These are phyloP conservation scores for Luffa acutangula DNA, from an alignment of 306 rosid genomes.

Conservation along the genomic window DNA sequence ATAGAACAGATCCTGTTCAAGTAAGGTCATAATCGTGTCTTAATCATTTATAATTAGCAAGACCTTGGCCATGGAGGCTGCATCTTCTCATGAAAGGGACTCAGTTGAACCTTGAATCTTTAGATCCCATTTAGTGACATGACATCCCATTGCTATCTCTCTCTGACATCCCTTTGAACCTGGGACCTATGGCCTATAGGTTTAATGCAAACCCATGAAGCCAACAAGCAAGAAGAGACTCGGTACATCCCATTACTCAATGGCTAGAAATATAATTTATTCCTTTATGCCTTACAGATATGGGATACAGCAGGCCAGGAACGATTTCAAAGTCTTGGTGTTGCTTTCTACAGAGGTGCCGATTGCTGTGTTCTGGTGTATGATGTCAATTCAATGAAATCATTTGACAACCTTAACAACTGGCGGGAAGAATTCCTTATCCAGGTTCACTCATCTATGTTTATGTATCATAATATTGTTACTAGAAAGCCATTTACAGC, in stretches of 20 bases:
- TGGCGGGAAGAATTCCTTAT: constrained; percentile 99
- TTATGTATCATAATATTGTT: not conserved
- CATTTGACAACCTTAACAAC: constrained; percentile 93
- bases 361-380: constrained; percentile 99
- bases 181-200: not conserved
- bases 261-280: not conserved
- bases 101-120: not conserved
- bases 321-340: constrained; percentile 97
- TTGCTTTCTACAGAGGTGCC: constrained; percentile 98
- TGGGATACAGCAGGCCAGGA: constrained; percentile 99
- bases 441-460: constrained; percentile 40
- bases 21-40: too few species aligned
- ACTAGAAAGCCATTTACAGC: not conserved
- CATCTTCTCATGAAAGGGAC: not conserved
- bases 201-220: not conserved
- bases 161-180: not conserved
- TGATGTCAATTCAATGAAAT: constrained; percentile 93
- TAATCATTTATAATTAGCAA: not conserved
- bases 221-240: not conserved
- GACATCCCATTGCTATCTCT: not conserved
- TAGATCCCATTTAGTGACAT: not conserved
- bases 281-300: constrained; percentile 36
- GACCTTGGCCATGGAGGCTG: not conserved
- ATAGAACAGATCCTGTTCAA: too few species aligned
- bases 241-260: not conserved